Percentiles rank a stretch among this genome's conserved stretches.
These are phyloP conservation scores for Fusarium illudens DNA, from an alignment of 2,329 filamentous ascomycete species.

Conservation along the genomic window DNA sequence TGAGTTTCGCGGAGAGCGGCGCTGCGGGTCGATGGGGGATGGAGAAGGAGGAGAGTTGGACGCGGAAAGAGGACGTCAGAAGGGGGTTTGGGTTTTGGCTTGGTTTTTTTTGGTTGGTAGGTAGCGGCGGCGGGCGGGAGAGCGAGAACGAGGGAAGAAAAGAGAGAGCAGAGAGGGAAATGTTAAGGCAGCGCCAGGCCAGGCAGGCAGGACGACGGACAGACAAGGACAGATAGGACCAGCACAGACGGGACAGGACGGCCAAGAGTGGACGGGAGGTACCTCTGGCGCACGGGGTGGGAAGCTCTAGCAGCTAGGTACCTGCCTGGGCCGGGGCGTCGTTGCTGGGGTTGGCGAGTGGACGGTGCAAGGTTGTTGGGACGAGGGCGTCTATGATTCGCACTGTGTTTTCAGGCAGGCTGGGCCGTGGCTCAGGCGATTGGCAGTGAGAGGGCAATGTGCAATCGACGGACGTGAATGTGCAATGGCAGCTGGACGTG, in stretches of 20 bases:
- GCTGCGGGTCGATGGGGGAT: conserved; percentile 45
- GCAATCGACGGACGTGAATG: neutral
- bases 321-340: conserved; percentile 20
- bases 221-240: conserved; percentile 11
- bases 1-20: conserved; percentile 41
- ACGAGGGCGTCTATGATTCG: conserved; percentile 8
- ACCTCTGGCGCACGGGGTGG: conserved; percentile 10
- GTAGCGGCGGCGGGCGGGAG: conserved; percentile 2
- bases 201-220: too few relatives aligned
- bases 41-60: conserved; percentile 45
- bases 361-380: conserved; percentile 35
- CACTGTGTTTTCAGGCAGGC: conserved; percentile 33
- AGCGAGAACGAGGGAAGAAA: neutral
- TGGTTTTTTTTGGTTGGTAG: conserved; percentile 8
- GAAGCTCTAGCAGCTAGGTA: conserved; percentile 22
- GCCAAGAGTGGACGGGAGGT: conserved; percentile 11
- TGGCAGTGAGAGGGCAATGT: neutral
- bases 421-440: conserved; percentile 1
- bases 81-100: conserved; percentile 40
- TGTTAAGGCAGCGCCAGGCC: conserved; percentile 29
- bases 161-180: conserved; percentile 11
- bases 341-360: conserved; percentile 30
- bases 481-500: conserved; percentile 22
- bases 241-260: neutral
- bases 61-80: conserved; percentile 40